Evolutionary conservation across 257 asterid genomes (phyloP).

Genomic region (Forsythia viridissima): DNA sequence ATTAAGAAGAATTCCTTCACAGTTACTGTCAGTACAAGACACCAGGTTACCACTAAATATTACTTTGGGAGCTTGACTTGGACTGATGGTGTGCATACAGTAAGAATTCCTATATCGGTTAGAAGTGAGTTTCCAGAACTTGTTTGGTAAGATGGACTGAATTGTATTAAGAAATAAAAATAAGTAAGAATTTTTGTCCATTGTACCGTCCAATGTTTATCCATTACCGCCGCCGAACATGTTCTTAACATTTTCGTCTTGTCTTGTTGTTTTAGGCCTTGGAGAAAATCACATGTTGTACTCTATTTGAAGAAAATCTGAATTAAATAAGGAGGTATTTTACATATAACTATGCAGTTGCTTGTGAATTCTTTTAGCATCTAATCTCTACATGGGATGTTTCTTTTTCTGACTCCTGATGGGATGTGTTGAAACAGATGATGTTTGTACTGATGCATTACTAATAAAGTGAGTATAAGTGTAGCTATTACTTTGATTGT

Average conservation of each 20-base stretch:
- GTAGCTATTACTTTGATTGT: too few species aligned
- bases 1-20: conserved; percentile 26
- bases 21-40: conserved; percentile 18
- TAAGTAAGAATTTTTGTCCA: not conserved
- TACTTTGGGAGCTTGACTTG: conserved; percentile 43
- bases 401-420: too few species aligned
- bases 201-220: not conserved
- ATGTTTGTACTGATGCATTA: not conserved
- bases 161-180: not conserved
- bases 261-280: not conserved
- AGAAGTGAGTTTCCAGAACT: conserved; percentile 25
- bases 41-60: conserved; percentile 25
- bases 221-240: not conserved
- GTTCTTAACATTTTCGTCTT: not conserved
- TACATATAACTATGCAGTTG: not conserved
- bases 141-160: not conserved
- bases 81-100: conserved; percentile 28
- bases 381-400: too few species aligned
- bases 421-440: too few species aligned
- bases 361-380: not conserved
- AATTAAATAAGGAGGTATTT: not conserved
- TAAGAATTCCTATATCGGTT: conserved; percentile 34
- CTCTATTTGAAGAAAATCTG: not conserved
- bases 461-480: not conserved
- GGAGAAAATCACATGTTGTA: not conserved